These are phyloP conservation scores for Cladophialophora immunda DNA, from an alignment of 2,329 filamentous ascomycete genomes.

Conservation along the genomic window DNA sequence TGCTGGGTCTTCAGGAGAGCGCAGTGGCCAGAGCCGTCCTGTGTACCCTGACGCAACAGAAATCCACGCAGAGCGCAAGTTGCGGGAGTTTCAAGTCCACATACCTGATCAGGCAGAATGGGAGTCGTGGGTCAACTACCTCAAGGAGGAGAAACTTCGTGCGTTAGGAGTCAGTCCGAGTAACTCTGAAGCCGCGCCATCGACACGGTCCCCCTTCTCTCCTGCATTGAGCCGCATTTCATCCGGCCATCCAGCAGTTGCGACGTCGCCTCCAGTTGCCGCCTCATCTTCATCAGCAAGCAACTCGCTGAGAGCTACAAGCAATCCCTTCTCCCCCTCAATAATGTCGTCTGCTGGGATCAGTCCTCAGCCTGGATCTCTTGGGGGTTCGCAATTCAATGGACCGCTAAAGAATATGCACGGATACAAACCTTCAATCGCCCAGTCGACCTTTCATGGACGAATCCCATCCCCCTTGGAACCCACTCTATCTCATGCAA, in stretches of 20 bases:
- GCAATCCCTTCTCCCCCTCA: slow-evolving; percentile 70
- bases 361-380: slow-evolving; percentile 70
- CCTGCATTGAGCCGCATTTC: slow-evolving; percentile 73
- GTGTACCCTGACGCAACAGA: slow-evolving; percentile 54
- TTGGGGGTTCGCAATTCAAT: slow-evolving; percentile 75
- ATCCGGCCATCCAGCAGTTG: slow-evolving; percentile 74
- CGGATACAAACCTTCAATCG: slow-evolving; percentile 77
- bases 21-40: slow-evolving; percentile 51
- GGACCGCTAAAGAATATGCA: slow-evolving; percentile 63
- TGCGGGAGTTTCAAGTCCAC: slow-evolving; percentile 47
- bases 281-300: slow-evolving; percentile 81
- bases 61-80: slow-evolving; percentile 46
- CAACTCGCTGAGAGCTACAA: slow-evolving; percentile 67
- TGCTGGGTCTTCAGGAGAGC: slow-evolving; percentile 4
- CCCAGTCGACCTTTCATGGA: slow-evolving; percentile 66
- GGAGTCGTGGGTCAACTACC: slow-evolving; percentile 80
- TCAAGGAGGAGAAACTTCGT: slow-evolving; percentile 90
- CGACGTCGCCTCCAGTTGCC: slow-evolving; percentile 80
- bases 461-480: slow-evolving; percentile 73
- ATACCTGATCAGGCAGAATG: slow-evolving; percentile 64
- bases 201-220: slow-evolving; percentile 69
- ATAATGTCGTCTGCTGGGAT: slow-evolving; percentile 67
- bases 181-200: slow-evolving; percentile 72
- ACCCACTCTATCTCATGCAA: slow-evolving; percentile 69
- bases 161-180: slow-evolving; percentile 87